Base-by-base conservation (phyloP, 1,139 yeast genomes). In the Taiozyma sp. region DNA sequence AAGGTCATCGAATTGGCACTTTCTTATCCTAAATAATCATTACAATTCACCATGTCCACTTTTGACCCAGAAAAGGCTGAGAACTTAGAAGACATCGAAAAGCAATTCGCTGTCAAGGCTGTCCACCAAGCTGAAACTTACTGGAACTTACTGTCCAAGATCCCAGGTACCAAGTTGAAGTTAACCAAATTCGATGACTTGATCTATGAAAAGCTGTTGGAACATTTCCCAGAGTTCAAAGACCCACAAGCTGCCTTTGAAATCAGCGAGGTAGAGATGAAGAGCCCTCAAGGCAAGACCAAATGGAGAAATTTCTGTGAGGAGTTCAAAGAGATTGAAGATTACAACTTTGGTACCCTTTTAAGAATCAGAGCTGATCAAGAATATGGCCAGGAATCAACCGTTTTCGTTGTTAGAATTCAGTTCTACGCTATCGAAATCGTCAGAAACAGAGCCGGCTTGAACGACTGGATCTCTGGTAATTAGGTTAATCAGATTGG, bases 41-140 rank as follows among this genome's bases (percentile, higher is more conserved):
- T 19, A 24, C 3, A 19, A 28, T 19, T 3, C 14, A 44, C 37
- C 16, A 48, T 48, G 50, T 45, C 63, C 47, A 55, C 58, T 21
- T 80, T 81, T 58, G 73, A 78, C 56, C 78, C 86, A 37, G 83
- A 81, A 56, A 68, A 68, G 35, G 85, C 86, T 44, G 84, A 81
- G 49, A 81, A 81, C 64, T 69, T 79, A 57, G 85, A 81, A 62
- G 85, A 80, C 57, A 88, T 93, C 64, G 98, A 91, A 71, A 88
- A 82, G 78, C 97, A 91, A 73, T 93, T 93, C 65, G 98, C 99
- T 47, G 99, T 95, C 56, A 90, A 88, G 72, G 99, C 98, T 9
- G 99, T 95, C 28, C 83, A 81, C 69, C 98, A 95, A 69, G 95
- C 96, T 54, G 95, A 88, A 67, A 85, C 97, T 3, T 95, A 93